A percentile compares a stretch with the other conserved stretches of the same genome.
phyloP scores from a whole-genome alignment of 1,284 basidiomycete species.

The Ustilago curta region DNA sequence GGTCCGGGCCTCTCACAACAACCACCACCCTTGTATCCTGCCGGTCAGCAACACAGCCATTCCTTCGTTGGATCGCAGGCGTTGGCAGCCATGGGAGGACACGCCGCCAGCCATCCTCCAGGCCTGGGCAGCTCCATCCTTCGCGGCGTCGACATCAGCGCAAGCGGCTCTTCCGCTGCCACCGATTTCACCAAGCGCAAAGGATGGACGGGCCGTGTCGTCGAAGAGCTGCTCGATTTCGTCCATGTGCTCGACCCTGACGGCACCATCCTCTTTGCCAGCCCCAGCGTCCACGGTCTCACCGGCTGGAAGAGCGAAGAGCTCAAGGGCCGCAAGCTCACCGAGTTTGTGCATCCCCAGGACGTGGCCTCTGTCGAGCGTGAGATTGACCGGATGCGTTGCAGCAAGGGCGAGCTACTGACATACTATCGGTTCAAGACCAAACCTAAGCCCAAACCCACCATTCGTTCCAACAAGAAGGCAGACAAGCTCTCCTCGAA shows the following conservation, averaged over 20 bases:
- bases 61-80: conserved; percentile 41
- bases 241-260: conserved; percentile 61
- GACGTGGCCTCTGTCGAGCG: conserved; percentile 57
- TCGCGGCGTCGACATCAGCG: conserved; percentile 50
- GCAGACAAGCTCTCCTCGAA: conserved; percentile 28
- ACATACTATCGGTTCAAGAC: conserved; percentile 63
- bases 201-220: conserved; percentile 60
- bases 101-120: conserved; percentile 57
- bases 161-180: conserved; percentile 50
- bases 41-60: conserved; percentile 32
- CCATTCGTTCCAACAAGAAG: conserved; percentile 23
- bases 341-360: conserved; percentile 59
- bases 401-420: conserved; percentile 49
- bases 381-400: conserved; percentile 50
- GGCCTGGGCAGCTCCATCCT: conserved; percentile 52
- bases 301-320: conserved; percentile 64
- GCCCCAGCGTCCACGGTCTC: conserved; percentile 48
- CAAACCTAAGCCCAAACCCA: conserved; percentile 52
- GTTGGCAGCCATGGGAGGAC: conserved; percentile 40
- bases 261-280: conserved; percentile 56
- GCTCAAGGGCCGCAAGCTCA: conserved; percentile 55
- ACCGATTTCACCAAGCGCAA: conserved; percentile 65
- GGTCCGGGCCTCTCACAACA: conserved; percentile 29
- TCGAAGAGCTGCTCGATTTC: conserved; percentile 64
- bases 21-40: conserved; percentile 32